These are phyloP conservation scores for Blastobotrys raffinosifermentans DNA, from an alignment of 1,139 yeast genomes.

Conservation along the genomic window DNA sequence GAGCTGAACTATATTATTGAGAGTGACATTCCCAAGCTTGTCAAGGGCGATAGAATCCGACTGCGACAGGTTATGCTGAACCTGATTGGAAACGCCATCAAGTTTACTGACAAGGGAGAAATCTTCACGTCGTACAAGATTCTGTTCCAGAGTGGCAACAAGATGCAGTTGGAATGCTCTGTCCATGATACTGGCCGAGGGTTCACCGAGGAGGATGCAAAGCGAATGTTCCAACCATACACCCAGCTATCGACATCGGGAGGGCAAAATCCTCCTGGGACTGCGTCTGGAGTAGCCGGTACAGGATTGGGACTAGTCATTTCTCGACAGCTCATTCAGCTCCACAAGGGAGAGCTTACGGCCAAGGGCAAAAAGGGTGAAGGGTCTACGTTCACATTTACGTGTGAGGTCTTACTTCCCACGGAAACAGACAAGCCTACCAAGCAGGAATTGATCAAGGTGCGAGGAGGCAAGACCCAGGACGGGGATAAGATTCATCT, in stretches of 20 bases:
- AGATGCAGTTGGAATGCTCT: slow-evolving; percentile 55
- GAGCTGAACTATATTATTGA: slow-evolving; percentile 74
- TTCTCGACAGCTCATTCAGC: slow-evolving; percentile 73
- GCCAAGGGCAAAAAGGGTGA: slow-evolving; percentile 65
- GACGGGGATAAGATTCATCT: slow-evolving; percentile 10
- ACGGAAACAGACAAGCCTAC: slow-evolving; percentile 25
- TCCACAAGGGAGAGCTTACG: slow-evolving; percentile 79
- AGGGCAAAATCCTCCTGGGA: slow-evolving; percentile 5
- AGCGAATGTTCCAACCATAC: slow-evolving; percentile 83
- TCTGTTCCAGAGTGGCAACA: slow-evolving; percentile 12
- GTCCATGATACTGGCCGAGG: slow-evolving; percentile 92
- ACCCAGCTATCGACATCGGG: slow-evolving; percentile 65
- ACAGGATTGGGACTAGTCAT: slow-evolving; percentile 85
- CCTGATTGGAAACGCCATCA: slow-evolving; percentile 77
- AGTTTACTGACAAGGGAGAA: slow-evolving; percentile 73
- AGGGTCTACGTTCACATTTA: slow-evolving; percentile 62
- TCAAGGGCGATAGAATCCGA: slow-evolving; percentile 84
- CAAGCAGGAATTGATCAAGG: slow-evolving; percentile 19
- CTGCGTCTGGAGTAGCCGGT: slow-evolving; percentile 37
- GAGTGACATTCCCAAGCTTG: slow-evolving; percentile 69
- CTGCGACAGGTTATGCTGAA: slow-evolving; percentile 87
- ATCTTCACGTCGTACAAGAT: slow-evolving; percentile 38
- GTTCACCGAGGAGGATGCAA: slow-evolving; percentile 48
- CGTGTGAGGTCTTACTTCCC: slow-evolving; percentile 29
- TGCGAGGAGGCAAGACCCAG: slow-evolving; percentile 7